Base-by-base conservation (phyloP, 2,329 filamentous ascomycete species). In the Penicillium digitatum region DNA sequence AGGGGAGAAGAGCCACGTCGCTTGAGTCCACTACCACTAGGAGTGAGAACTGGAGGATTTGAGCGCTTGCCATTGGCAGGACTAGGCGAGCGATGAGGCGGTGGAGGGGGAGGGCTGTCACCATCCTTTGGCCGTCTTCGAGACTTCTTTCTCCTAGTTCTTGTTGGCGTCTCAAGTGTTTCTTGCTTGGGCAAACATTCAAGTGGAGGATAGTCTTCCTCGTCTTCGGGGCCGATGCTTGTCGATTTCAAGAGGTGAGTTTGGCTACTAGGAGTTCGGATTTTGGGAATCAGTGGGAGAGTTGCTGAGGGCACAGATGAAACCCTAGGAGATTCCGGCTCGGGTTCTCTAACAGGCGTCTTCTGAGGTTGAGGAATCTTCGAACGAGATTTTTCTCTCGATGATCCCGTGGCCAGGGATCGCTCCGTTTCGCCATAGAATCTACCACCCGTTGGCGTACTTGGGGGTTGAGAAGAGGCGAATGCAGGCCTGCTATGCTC, bases 1-100 rank as follows among this genome's bases (percentile, higher is more conserved):
- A 99, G 79, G 0, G 94, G 94, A 1, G 94, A 99, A 0, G 94
- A 97, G 1, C 86, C 88, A 18, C 91, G 85, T 42, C 92, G 84
- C 67, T 87, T 71, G 71, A 79, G 65, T 69, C 74, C 69, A 59
- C 76, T 66, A 53, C 73, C 63, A 63, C 72, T 64, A 76, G 86
- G 66, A 67, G 78, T 68, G 71, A 85, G 62, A 69, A 79, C 54
- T 56, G 77, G 74, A 66, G 76, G 70, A 60, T 67, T 76, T 9
- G 72, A 69, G n/a, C 68, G 69, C 55, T 77, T 80, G 14, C 75
- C 64, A 12, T 75, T 74, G 16, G 70, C 64, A 43, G 79, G 76
- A 60, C 78, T 82, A n/a, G 78, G 74, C n/a, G 78, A 76, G 50
- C 79, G 75, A 68, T 82, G 81, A 47, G 78, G 78, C 26, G 81